These are phyloP conservation scores for Xylaria multiplex DNA, from an alignment of 2,329 filamentous ascomycete species.

Conservation along the genomic window DNA sequence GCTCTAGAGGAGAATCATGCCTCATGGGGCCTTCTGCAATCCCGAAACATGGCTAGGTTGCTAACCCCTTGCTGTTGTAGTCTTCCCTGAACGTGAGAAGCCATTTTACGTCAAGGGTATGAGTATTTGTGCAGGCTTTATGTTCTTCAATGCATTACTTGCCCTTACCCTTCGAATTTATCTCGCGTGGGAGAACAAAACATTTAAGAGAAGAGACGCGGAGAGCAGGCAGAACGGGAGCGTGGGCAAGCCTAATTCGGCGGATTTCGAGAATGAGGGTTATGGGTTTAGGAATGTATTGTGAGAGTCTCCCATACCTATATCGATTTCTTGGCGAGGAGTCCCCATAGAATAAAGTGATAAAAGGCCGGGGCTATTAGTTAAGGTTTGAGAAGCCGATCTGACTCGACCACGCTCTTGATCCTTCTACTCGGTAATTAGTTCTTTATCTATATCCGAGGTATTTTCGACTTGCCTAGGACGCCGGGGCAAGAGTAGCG, in stretches of 20 bases:
- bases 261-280: conserved; percentile 36
- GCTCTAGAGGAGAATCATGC: not conserved
- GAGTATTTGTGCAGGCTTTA: conserved; percentile 46
- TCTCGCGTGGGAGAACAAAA: conserved; percentile 50
- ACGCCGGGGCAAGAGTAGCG: not conserved
- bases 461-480: not conserved
- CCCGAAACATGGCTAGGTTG: not conserved
- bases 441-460: too few species aligned
- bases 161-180: conserved; percentile 49
- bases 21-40: not conserved
- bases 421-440: not conserved
- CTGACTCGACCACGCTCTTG: conserved; percentile 14
- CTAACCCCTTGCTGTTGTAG: conserved; percentile 17
- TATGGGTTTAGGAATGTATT: conserved; percentile 39
- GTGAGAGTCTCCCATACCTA: conserved; percentile 15
- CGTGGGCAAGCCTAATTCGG: conserved; percentile 15
- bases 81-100: conserved; percentile 62
- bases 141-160: conserved; percentile 55
- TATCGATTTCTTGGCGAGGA: not conserved
- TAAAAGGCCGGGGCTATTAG: not conserved
- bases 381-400: conserved; percentile 5
- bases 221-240: conserved; percentile 29
- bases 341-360: not conserved
- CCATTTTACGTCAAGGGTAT: conserved; percentile 54
- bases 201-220: conserved; percentile 48